Percentiles rank a stretch among this genome's conserved stretches.
phyloP scores from a whole-genome alignment of 345 rosid species.

The Populus alba region DNA sequence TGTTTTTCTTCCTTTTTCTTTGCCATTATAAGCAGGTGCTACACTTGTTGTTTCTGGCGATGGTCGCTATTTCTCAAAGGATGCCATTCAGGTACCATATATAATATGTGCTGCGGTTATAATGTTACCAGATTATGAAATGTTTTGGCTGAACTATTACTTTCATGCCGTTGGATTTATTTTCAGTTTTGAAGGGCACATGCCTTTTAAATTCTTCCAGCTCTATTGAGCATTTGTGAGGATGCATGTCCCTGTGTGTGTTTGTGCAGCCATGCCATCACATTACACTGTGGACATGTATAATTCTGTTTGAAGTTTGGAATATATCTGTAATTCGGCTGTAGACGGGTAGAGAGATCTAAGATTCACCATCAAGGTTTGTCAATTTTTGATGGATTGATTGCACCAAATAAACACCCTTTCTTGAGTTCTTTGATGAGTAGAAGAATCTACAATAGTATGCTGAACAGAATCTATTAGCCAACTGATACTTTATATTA shows the following conservation, averaged over 20 bases:
- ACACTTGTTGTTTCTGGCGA: conserved; percentile 99
- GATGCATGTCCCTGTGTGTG: background rate
- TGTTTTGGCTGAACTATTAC: background rate
- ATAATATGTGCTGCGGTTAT: background rate
- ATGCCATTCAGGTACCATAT: conserved; percentile 79
- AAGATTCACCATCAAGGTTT: background rate
- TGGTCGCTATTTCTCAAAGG: conserved; percentile 93
- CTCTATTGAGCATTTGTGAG: background rate
- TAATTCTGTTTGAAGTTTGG: background rate
- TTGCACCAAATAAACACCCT: background rate
- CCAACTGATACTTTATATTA: background rate
- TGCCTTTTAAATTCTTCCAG: background rate
- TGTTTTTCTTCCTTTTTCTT: background rate
- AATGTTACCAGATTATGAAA: background rate
- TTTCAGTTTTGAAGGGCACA: background rate
- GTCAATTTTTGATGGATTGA: background rate
- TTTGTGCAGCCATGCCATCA: background rate
- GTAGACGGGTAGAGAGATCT: background rate
- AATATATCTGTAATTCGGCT: background rate
- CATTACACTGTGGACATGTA: background rate
- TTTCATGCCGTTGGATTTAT: background rate
- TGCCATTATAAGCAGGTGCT: conserved; percentile 54
- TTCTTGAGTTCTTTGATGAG: background rate
- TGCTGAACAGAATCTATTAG: background rate
- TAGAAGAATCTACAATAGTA: background rate